phyloP scores from a whole-genome alignment of 176 grass and related monocot genomes.

The Aegilops sharonensis region DNA sequence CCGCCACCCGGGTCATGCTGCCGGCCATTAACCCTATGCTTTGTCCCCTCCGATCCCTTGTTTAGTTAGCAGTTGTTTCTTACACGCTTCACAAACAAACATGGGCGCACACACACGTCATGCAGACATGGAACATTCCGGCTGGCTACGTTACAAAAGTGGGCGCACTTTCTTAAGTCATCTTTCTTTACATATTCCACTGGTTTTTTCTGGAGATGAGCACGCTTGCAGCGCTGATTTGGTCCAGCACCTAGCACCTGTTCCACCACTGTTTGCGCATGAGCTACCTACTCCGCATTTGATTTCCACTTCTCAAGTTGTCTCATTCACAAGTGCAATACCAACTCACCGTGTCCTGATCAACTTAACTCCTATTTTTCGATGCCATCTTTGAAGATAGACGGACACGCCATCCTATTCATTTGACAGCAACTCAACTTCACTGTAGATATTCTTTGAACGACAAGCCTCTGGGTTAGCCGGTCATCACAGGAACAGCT shows the following conservation, averaged over 20 bases:
- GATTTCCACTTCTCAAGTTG: not conserved
- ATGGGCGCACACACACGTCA: not conserved
- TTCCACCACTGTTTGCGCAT: not conserved
- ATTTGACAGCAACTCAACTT: not conserved
- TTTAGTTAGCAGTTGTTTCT: not conserved
- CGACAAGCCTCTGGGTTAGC: constrained; percentile 26
- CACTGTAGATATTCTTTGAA: not conserved
- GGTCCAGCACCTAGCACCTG: not conserved
- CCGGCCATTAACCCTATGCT: constrained; percentile 9
- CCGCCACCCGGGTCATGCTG: not conserved
- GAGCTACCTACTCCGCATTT: constrained; percentile 20
- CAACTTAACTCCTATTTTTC: not conserved
- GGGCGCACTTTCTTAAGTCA: constrained; percentile 7
- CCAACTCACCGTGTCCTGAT: not conserved
- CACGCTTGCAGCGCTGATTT: constrained; percentile 34
- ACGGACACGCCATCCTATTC: constrained; percentile 5
- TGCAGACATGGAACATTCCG: constrained; percentile 18
- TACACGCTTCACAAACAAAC: not conserved
- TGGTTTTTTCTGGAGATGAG: not conserved
- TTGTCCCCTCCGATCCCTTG: not conserved
- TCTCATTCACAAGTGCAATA: not conserved
- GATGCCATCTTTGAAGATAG: no score
- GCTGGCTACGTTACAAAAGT: constrained; percentile 9
- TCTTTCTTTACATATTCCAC: not conserved
- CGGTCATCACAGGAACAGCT: constrained; percentile 26